These are phyloP conservation scores for Cryphonectria carpinicola DNA, from an alignment of 2,329 filamentous ascomycete genomes.

Conservation along the genomic window DNA sequence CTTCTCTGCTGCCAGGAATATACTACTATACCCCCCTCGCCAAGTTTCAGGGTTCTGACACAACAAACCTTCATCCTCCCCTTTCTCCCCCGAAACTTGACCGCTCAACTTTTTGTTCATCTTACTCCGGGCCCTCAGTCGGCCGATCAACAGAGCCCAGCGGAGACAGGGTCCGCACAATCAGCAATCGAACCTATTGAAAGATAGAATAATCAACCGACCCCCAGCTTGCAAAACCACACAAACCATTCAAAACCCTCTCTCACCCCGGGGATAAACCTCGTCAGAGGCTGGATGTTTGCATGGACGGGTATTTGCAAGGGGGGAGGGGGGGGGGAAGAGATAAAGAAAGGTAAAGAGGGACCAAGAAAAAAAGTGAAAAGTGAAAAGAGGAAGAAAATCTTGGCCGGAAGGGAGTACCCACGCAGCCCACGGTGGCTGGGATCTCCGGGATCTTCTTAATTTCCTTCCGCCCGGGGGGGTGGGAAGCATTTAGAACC, in stretches of 20 bases:
- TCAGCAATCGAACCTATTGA: neutral
- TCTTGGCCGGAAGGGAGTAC: neutral
- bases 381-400: neutral
- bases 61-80: neutral
- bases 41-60: constrained; percentile 2
- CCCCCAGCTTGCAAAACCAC: neutral
- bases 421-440: neutral
- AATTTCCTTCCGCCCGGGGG: constrained; percentile 6
- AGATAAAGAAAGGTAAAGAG: neutral
- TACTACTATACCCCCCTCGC: neutral
- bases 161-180: neutral
- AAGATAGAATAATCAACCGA: neutral
- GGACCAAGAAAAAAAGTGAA: neutral
- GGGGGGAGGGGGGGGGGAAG: too few species aligned
- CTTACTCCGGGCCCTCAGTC: neutral
- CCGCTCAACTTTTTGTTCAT: constrained; percentile 6
- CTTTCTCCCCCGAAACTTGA: neutral
- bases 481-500: neutral
- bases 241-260: neutral
- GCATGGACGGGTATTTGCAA: neutral
- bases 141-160: neutral
- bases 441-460: neutral
- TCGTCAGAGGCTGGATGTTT: neutral
- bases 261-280: too few species aligned
- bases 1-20: neutral